A percentile compares a stretch with the other conserved stretches of the same genome.
phyloP scores from a whole-genome alignment of 352 stramenopile species.

The Globisporangium paddicum region DNA sequence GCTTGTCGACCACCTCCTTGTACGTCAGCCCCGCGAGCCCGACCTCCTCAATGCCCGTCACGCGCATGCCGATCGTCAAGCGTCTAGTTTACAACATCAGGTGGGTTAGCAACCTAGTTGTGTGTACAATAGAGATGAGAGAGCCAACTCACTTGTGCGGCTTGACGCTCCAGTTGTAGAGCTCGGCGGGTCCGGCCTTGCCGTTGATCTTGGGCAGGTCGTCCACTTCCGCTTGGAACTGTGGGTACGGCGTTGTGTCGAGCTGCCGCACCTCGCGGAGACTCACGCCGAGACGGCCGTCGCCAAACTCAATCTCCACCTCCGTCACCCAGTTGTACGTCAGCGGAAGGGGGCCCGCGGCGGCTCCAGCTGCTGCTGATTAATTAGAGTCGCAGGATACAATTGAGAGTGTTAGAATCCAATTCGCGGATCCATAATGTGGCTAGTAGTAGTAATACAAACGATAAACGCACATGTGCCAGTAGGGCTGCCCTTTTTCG shows the following conservation, averaged over 20 bases:
- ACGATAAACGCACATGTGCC: neutral
- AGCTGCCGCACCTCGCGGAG: slow-evolving; percentile 70
- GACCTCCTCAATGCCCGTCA: slow-evolving; percentile 72
- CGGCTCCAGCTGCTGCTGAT: too few species aligned
- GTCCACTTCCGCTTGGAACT: slow-evolving; percentile 88
- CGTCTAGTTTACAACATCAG: slow-evolving; percentile 21
- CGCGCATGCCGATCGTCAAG: slow-evolving; percentile 78
- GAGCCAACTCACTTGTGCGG: slow-evolving; percentile 38
- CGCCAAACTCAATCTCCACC: slow-evolving; percentile 84
- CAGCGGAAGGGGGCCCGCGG: slow-evolving; percentile 22
- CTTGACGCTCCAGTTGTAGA: slow-evolving; percentile 89
- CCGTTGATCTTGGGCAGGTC: slow-evolving; percentile 84
- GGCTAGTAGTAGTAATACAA: neutral
- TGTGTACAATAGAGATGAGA: neutral
- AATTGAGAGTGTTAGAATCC: neutral
- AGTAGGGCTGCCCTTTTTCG: slow-evolving; percentile 1
- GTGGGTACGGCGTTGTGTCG: slow-evolving; percentile 71
- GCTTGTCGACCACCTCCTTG: slow-evolving; percentile 73
- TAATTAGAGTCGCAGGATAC: neutral
- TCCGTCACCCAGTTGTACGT: slow-evolving; percentile 79
- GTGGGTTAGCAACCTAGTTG: too few species aligned
- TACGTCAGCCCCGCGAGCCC: slow-evolving; percentile 74
- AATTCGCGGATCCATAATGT: too few species aligned
- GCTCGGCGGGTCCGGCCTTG: slow-evolving; percentile 76
- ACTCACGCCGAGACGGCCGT: slow-evolving; percentile 77